These are phyloP conservation scores for Aspergillus sojae DNA, from an alignment of 2,329 filamentous ascomycete genomes.

Conservation along the genomic window DNA sequence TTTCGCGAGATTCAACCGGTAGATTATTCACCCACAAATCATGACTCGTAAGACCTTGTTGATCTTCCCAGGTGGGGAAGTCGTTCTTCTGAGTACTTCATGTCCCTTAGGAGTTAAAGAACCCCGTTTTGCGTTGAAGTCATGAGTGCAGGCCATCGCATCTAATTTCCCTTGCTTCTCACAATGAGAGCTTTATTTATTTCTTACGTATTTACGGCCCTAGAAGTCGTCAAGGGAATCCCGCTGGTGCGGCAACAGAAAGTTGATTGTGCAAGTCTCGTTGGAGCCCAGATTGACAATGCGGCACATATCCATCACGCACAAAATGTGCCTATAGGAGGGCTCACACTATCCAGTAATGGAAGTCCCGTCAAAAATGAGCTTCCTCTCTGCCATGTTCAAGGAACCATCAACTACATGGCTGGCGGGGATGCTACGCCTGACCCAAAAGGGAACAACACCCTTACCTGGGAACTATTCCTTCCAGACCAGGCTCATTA, in stretches of 20 bases:
- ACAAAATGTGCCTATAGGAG: not conserved
- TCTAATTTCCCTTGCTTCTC: no score
- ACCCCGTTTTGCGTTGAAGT: no score
- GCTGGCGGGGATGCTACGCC: not conserved
- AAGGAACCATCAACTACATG: not conserved
- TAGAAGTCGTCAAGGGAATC: not conserved
- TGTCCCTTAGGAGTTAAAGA: no score
- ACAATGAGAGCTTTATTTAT: not conserved
- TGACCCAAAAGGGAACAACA: not conserved
- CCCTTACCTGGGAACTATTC: not conserved
- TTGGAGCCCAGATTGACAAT: not conserved
- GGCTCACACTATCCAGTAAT: not conserved
- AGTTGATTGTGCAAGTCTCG: not conserved
- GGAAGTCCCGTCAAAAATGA: not conserved
- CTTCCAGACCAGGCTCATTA: not conserved
- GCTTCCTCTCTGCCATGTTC: not conserved
- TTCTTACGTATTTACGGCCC: fast-evolving
- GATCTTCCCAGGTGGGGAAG: no score
- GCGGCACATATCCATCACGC: not conserved
- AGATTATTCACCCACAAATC: no score
- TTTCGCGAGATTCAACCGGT: no score
- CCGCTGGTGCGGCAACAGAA: not conserved
- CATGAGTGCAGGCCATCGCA: no score
- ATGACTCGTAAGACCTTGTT: no score
- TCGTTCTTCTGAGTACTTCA: no score